Evolutionary conservation across 163 green algal genomes (phyloP).

Genomic region (Volvox carteri): DNA sequence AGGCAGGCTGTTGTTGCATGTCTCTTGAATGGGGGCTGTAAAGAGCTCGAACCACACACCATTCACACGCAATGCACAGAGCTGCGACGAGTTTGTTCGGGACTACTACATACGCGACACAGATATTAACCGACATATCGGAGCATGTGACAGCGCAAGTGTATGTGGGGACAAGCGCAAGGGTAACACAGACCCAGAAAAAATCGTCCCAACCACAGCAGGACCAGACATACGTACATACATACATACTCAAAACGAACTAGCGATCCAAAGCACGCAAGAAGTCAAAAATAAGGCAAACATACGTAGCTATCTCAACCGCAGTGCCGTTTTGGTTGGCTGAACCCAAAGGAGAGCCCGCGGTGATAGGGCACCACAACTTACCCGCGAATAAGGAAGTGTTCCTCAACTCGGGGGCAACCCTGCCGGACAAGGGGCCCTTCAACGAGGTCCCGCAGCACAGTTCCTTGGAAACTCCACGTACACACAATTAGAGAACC

Average conservation of each 20-base stretch:
- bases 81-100: conserved; percentile 6
- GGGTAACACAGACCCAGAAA: conserved; percentile 26
- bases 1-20: neutral
- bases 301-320: neutral
- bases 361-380: no score
- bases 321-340: neutral
- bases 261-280: conserved; percentile 4
- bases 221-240: conserved; percentile 32
- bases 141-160: conserved; percentile 4
- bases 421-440: no score
- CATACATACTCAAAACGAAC: conserved; percentile 4
- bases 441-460: no score
- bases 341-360: neutral
- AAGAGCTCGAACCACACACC: conserved; percentile 15
- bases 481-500: neutral
- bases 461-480: neutral
- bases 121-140: neutral
- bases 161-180: conserved; percentile 12
- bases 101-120: neutral
- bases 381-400: no score
- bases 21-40: neutral
- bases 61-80: conserved; percentile 35
- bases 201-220: conserved; percentile 30
- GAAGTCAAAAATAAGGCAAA: neutral
- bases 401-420: no score